phyloP scores from a whole-genome alignment of 306 rosid species.

The Glycyrrhiza uralensis region DNA sequence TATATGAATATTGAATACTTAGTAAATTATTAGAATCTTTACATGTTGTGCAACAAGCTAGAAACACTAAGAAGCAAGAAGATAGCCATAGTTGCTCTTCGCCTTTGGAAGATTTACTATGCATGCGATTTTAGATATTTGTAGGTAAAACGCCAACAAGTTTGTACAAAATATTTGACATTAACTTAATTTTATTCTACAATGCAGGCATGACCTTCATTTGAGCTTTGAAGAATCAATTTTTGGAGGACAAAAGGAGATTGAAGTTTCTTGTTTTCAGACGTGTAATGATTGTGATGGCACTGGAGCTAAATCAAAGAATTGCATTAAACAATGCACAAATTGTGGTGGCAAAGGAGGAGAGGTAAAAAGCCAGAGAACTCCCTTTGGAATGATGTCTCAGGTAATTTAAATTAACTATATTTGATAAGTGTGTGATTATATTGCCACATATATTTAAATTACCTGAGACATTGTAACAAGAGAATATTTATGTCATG shows the following conservation, averaged over 20 bases:
- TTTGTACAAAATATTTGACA: not conserved
- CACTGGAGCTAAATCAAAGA: constrained; percentile 75
- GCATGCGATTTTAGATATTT: not conserved
- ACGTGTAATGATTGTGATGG: constrained; percentile 74
- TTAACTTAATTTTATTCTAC: constrained; percentile 14
- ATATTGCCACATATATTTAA: not conserved
- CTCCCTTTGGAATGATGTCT: constrained; percentile 90
- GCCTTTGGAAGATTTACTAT: not conserved
- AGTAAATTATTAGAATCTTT: not conserved
- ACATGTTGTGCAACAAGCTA: not conserved
- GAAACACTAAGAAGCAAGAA: not conserved
- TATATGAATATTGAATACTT: constrained; percentile 9
- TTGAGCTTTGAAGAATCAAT: constrained; percentile 88
- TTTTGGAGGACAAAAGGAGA: constrained; percentile 70
- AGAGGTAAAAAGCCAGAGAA: constrained; percentile 68
- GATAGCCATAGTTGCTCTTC: not conserved
- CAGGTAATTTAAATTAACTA: constrained; percentile 48
- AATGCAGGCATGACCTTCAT: constrained; percentile 68
- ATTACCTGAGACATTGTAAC: not conserved
- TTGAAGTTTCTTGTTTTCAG: constrained; percentile 66
- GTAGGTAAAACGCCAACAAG: not conserved
- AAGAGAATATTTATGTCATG: not conserved
- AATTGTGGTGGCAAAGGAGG: constrained; percentile 91
- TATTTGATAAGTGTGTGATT: not conserved
- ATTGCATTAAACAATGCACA: constrained; percentile 59